These are phyloP conservation scores for Ambrosia artemisiifolia DNA, from an alignment of 129 eudicot species.

Conservation along the genomic window DNA sequence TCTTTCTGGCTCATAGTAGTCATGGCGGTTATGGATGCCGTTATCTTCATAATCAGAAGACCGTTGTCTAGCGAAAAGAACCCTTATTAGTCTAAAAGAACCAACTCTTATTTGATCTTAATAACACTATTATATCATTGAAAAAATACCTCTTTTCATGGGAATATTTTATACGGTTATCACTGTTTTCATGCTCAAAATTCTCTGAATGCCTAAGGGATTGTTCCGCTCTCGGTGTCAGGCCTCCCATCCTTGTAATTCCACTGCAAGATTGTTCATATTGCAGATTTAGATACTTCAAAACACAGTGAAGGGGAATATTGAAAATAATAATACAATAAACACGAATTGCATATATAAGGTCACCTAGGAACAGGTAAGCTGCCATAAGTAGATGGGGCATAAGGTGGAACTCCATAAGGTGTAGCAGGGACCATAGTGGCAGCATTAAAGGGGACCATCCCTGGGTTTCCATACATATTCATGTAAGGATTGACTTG, in stretches of 20 bases:
- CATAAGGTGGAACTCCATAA: constrained; percentile 48
- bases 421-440: constrained; percentile 53
- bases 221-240: constrained; percentile 37
- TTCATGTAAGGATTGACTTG: constrained; percentile 52
- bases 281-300: constrained; percentile 9
- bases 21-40: constrained; percentile 22
- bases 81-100: constrained; percentile 15
- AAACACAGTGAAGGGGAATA: background rate
- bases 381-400: constrained; percentile 48
- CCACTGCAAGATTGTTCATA: constrained; percentile 38
- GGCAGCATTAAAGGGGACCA: constrained; percentile 58
- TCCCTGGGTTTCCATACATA: constrained; percentile 66
- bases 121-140: background rate
- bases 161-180: constrained; percentile 34
- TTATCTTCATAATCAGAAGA: constrained; percentile 42
- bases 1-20: constrained; percentile 31
- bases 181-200: constrained; percentile 41
- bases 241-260: constrained; percentile 40
- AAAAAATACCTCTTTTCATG: constrained; percentile 54
- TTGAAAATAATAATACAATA: background rate
- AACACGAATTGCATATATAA: constrained; percentile 8
- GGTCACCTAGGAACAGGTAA: constrained; percentile 55
- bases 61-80: constrained; percentile 37
- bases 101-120: background rate
- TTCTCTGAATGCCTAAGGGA: constrained; percentile 31